Conservation (phyloP, 257 asterid species). For the Solanum lycopersicoides region DNA sequence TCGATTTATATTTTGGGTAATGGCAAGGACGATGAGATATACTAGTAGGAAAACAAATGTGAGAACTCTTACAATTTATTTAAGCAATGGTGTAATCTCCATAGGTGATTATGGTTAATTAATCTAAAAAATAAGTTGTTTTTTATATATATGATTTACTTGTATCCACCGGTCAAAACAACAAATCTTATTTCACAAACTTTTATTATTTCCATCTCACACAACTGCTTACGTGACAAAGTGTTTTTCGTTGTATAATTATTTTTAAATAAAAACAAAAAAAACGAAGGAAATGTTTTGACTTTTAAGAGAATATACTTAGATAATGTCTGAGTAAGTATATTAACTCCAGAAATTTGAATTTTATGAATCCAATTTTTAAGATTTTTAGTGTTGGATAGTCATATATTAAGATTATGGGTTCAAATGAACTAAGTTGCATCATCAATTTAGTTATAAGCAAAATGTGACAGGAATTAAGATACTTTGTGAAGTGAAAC, state of each 20-base stretch:
- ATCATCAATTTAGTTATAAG: too few species aligned
- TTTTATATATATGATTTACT: background rate
- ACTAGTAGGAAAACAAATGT: background rate
- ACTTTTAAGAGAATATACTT: background rate
- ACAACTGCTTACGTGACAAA: background rate
- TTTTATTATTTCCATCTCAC: background rate
- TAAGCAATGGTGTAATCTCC: background rate
- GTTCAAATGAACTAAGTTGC: too few species aligned
- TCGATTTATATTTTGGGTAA: background rate
- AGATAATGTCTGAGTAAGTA: background rate
- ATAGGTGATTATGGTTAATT: background rate
- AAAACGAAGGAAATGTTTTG: too few species aligned
- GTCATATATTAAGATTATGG: background rate
- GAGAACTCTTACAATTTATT: background rate
- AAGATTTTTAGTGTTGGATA: too few species aligned
- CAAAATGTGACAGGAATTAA: background rate
- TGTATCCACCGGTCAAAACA: background rate
- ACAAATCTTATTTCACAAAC: background rate
- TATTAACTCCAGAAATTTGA: background rate
- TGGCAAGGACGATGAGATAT: background rate
- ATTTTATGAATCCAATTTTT: background rate
- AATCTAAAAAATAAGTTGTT: background rate
- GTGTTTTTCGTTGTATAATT: too few species aligned
- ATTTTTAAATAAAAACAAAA: too few species aligned
- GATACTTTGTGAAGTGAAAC: background rate